Evolutionary conservation across 106 monocot genomes (phyloP).

Genomic region (Acanthochlamys bracteata): DNA sequence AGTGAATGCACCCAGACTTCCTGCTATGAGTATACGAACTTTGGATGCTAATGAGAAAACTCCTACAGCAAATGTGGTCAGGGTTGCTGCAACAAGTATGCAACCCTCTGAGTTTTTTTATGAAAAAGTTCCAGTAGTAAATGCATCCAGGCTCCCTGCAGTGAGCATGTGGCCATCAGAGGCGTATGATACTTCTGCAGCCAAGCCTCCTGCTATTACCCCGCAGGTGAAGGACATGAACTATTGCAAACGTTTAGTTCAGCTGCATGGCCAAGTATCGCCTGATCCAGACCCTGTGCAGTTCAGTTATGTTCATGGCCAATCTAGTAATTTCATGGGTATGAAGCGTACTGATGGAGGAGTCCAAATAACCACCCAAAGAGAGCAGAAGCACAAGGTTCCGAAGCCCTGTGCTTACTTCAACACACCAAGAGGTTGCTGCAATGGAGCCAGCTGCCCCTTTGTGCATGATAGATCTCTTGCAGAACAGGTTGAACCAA

Average conservation of each 20-base stretch:
- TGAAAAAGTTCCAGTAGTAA: too few relatives aligned
- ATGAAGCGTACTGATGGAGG: conserved; percentile 3
- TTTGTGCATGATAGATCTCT: conserved; percentile 54
- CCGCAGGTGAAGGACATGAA: conserved; percentile 27
- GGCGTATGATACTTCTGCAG: neutral
- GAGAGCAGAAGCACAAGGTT: conserved; percentile 24
- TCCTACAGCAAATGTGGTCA: neutral
- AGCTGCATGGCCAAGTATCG: conserved; percentile 52
- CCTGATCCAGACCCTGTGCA: conserved; percentile 12
- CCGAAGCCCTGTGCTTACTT: conserved; percentile 60
- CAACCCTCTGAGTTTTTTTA: neutral
- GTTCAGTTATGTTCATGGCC: conserved; percentile 4
- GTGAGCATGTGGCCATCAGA: neutral
- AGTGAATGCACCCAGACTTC: neutral
- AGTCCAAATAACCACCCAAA: conserved; percentile 6
- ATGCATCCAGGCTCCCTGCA: too few relatives aligned
- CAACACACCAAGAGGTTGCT: conserved; percentile 67
- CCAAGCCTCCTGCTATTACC: neutral
- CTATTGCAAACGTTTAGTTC: conserved; percentile 67
- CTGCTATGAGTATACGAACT: neutral
- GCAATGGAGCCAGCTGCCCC: conserved; percentile 55
- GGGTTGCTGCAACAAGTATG: conserved; percentile 1
- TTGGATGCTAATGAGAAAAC: neutral
- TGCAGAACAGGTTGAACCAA: conserved; percentile 12
- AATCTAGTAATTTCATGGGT: neutral